A percentile compares a stretch with the other conserved stretches of the same genome.
Evolutionary conservation across 2,329 filamentous ascomycete species (phyloP).

Genomic region (Fusarium napiforme): DNA sequence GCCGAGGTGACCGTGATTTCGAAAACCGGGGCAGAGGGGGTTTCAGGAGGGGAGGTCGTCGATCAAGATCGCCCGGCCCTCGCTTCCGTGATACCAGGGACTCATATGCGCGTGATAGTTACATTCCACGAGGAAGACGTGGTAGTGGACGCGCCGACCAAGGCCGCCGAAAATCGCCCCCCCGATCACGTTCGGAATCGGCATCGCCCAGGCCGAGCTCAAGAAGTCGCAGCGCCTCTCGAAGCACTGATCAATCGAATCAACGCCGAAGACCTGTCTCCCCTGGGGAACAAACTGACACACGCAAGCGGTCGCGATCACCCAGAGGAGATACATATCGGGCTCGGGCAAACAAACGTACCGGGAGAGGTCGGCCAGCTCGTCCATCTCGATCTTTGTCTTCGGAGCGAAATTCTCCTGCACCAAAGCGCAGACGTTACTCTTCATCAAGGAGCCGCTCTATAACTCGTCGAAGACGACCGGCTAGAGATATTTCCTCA

Average conservation of each 20-base stretch:
- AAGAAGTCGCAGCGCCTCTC: conserved; percentile 47
- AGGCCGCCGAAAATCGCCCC: conserved; percentile 46
- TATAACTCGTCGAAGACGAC: conserved; percentile 52
- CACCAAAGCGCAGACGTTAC: conserved; percentile 62
- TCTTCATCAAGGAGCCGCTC: conserved; percentile 62
- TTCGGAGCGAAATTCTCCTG: conserved; percentile 54
- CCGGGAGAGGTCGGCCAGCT: conserved; percentile 36
- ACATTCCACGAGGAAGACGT: conserved; percentile 62
- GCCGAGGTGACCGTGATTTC: conserved; percentile 63
- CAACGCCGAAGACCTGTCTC: conserved; percentile 50
- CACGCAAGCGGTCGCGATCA: conserved; percentile 56
- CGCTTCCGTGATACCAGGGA: conserved; percentile 57
- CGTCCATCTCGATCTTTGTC: conserved; percentile 52
- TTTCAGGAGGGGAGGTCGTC: conserved; percentile 56
- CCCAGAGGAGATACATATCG: conserved; percentile 46
- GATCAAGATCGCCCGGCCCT: conserved; percentile 61
- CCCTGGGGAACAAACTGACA: conserved; percentile 47
- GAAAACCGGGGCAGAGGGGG: conserved; percentile 57
- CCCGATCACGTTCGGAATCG: conserved; percentile 51
- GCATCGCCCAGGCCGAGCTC: conserved; percentile 49
- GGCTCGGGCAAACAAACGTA: conserved; percentile 37
- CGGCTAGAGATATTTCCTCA: conserved; percentile 51
- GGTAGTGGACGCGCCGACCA: conserved; percentile 55
- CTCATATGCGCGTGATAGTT: conserved; percentile 61
- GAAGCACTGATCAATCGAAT: conserved; percentile 47